phyloP scores from a whole-genome alignment of 2,329 filamentous ascomycete species.

The Annulohypoxylon truncatum region DNA sequence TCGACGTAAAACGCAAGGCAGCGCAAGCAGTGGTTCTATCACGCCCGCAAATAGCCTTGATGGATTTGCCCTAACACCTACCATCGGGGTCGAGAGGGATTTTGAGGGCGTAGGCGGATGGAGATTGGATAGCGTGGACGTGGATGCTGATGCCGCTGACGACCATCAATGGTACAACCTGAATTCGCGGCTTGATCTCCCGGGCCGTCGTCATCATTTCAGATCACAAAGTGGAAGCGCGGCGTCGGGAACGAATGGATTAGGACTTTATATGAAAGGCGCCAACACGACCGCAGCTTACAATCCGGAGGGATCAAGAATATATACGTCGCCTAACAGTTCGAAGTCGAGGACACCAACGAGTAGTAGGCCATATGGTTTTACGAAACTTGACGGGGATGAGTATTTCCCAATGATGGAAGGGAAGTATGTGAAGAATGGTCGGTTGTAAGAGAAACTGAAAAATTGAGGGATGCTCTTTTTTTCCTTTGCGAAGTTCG shows the following conservation, averaged over 20 bases:
- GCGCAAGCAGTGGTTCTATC: conserved; percentile 42
- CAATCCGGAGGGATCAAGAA: conserved; percentile 49
- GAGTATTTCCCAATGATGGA: conserved; percentile 57
- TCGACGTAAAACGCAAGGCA: conserved; percentile 40
- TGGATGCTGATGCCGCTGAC: conserved; percentile 49
- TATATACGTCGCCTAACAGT: conserved; percentile 57
- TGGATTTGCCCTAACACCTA: conserved; percentile 57
- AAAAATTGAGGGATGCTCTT: not conserved
- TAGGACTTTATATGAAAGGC: conserved; percentile 37
- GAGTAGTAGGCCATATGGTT: conserved; percentile 42
- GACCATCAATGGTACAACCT: conserved; percentile 54
- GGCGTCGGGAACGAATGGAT: conserved; percentile 34
- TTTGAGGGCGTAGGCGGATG: conserved; percentile 71
- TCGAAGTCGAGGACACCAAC: conserved; percentile 63
- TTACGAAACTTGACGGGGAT: conserved; percentile 52
- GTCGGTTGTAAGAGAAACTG: conserved; percentile 10
- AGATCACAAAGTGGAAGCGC: conserved; percentile 48
- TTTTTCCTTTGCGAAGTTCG: conserved; percentile 4
- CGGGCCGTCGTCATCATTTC: conserved; percentile 47
- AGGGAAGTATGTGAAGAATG: conserved; percentile 32
- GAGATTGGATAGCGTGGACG: conserved; percentile 54
- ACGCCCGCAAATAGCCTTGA: conserved; percentile 42
- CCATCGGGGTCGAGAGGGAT: conserved; percentile 64
- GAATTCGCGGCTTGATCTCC: conserved; percentile 49
- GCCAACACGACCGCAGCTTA: conserved; percentile 41